Evolutionary conservation across 371 early-diverging fungal genomes (phyloP).

Genomic region (Zychaea mexicana): DNA sequence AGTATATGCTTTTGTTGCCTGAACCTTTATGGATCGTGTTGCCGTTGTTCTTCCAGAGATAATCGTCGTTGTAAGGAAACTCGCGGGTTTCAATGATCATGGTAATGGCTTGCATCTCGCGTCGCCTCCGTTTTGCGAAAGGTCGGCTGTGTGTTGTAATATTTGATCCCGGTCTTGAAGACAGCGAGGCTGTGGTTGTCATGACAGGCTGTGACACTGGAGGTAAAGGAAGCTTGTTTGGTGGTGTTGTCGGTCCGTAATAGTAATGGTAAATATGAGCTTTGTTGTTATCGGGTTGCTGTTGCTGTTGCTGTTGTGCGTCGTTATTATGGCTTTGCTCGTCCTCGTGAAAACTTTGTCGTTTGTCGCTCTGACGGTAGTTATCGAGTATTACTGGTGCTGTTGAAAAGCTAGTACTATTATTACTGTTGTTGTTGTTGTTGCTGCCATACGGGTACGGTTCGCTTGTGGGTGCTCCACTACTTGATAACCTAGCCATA

Average conservation of each 20-base stretch:
- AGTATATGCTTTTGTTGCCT: constrained; percentile 57
- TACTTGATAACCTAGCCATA: neutral
- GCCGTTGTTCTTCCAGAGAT: constrained; percentile 60
- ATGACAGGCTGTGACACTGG: neutral
- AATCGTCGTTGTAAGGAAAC: constrained; percentile 44
- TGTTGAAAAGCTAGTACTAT: neutral
- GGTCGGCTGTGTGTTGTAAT: neutral
- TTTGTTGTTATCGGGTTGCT: neutral
- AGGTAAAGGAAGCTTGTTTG: neutral
- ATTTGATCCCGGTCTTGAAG: too few relatives aligned
- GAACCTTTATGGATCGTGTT: constrained; percentile 56
- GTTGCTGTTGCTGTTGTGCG: neutral
- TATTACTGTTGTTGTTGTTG: neutral
- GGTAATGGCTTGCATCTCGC: constrained; percentile 59
- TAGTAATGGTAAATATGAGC: neutral
- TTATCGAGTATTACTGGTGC: neutral
- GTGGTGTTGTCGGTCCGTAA: neutral
- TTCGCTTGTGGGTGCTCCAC: neutral
- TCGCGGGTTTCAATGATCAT: constrained; percentile 56
- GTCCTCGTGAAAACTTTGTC: neutral
- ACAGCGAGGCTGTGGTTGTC: neutral
- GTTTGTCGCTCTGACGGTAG: neutral
- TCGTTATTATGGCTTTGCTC: too few relatives aligned
- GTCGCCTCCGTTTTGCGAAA: constrained; percentile 40
- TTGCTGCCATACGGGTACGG: neutral